A percentile compares a stretch with the other conserved stretches of the same genome.
These are phyloP conservation scores for Parietichytrium sp. DNA, from an alignment of 108 stramenopile genomes.

Conservation along the genomic window DNA sequence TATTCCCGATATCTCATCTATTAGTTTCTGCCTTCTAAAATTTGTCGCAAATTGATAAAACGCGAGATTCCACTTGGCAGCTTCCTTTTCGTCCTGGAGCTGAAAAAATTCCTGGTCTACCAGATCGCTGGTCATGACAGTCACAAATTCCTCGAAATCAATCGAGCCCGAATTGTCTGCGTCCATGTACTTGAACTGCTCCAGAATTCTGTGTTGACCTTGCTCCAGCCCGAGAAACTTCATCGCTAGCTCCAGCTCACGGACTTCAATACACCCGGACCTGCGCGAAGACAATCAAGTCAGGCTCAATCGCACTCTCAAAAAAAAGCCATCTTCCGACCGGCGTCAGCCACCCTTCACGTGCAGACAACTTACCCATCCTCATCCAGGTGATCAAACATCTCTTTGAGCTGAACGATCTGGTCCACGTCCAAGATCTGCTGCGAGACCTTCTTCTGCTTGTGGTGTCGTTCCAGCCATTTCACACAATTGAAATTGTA, in stretches of 20 bases:
- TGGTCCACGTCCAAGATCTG: constrained; percentile 18
- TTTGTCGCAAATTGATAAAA: constrained; percentile 37
- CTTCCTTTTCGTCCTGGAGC: constrained; percentile 20
- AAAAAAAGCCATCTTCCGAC: too few relatives aligned
- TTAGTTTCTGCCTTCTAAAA: constrained; percentile 17
- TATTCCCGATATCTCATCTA: neutral
- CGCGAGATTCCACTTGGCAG: constrained; percentile 18
- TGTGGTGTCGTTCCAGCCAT: constrained; percentile 17
- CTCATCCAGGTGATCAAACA: constrained; percentile 38
- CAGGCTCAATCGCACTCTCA: too few relatives aligned
- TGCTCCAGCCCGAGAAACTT: neutral
- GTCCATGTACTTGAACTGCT: constrained; percentile 27
- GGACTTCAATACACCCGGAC: neutral
- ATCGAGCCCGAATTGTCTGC: neutral
- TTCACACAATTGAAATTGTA: neutral
- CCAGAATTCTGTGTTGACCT: neutral
- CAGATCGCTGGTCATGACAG: constrained; percentile 15
- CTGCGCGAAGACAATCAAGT: too few relatives aligned
- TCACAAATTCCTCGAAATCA: constrained; percentile 18
- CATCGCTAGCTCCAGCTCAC: constrained; percentile 14
- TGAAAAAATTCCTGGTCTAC: constrained; percentile 36
- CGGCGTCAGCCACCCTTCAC: neutral
- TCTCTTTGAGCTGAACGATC: constrained; percentile 6
- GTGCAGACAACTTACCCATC: neutral
- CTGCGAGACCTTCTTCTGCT: neutral